Evolutionary conservation across 208 protist species (phyloP).

Genomic region (Trypanosoma lewisi): DNA sequence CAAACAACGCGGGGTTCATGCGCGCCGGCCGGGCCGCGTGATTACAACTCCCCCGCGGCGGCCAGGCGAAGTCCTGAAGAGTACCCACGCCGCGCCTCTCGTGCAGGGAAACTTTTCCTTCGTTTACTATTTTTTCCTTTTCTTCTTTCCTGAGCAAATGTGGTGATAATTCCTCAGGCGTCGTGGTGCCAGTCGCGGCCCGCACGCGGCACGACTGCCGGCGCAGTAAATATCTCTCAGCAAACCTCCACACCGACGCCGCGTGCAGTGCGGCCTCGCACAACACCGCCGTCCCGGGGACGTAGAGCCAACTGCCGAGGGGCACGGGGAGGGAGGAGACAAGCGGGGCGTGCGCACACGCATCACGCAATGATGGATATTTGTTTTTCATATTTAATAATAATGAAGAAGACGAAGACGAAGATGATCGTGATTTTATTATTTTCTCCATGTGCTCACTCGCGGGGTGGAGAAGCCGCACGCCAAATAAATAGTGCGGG

Average conservation of each 20-base stretch:
- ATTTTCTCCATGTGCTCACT: too few relatives aligned
- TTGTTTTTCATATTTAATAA: too few relatives aligned
- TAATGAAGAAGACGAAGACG: too few relatives aligned
- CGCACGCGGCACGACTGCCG: constrained; percentile 1
- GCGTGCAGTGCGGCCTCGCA: constrained; percentile 11
- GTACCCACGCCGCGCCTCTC: too few relatives aligned
- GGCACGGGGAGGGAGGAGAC: constrained; percentile 11
- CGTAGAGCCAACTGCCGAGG: constrained; percentile 14
- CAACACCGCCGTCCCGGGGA: constrained; percentile 12
- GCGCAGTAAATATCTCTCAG: background rate
- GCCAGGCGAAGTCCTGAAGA: background rate
- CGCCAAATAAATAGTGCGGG: constrained; percentile 27
- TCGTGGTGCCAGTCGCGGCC: background rate
- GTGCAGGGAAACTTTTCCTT: background rate
- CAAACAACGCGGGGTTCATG: constrained; percentile 2
- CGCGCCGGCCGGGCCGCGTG: background rate
- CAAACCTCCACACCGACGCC: constrained; percentile 8
- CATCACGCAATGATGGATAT: too few relatives aligned
- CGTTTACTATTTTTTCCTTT: background rate
- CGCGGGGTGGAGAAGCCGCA: constrained; percentile 7
- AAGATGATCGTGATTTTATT: too few relatives aligned
- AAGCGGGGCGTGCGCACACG: background rate
- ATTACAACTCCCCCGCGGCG: background rate
- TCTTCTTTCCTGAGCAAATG: background rate
- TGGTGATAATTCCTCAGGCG: background rate